Evolutionary conservation across 2,329 filamentous ascomycete species (phyloP).

Genomic region (Colletotrichum sp.): DNA sequence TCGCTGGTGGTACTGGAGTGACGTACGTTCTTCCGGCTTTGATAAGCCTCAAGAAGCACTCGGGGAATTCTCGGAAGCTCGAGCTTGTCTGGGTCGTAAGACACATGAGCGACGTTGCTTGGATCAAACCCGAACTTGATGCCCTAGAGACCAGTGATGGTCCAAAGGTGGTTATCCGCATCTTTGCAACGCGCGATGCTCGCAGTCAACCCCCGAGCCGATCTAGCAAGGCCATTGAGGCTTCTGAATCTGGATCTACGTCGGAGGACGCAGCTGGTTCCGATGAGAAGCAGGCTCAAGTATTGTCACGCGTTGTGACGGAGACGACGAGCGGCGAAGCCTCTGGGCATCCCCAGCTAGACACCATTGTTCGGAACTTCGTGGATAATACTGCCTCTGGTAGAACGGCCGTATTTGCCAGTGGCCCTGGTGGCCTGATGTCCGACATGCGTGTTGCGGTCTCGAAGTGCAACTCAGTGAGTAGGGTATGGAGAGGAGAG

Average conservation of each 20-base stretch:
- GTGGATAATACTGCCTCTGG: slow-evolving; percentile 51
- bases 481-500: slow-evolving; percentile 62
- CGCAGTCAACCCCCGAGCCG: slow-evolving; percentile 18
- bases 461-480: slow-evolving; percentile 55
- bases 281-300: slow-evolving; percentile 28
- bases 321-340: slow-evolving; percentile 16
- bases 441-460: slow-evolving; percentile 59
- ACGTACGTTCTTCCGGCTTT: slow-evolving; percentile 49
- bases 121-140: slow-evolving; percentile 63
- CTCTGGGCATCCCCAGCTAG: slow-evolving; percentile 48
- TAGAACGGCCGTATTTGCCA: slow-evolving; percentile 62
- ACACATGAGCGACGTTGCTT: slow-evolving; percentile 56
- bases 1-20: slow-evolving; percentile 45
- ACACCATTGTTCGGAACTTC: slow-evolving; percentile 52
- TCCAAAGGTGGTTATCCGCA: slow-evolving; percentile 53
- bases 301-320: slow-evolving; percentile 18
- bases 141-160: slow-evolving; percentile 40
- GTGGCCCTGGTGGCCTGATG: slow-evolving; percentile 65
- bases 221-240: slow-evolving; percentile 19
- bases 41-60: slow-evolving; percentile 36
- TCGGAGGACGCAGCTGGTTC: slow-evolving; percentile 1
- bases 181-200: slow-evolving; percentile 64
- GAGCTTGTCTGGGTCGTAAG: slow-evolving; percentile 72
- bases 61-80: slow-evolving; percentile 43
- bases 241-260: slow-evolving; percentile 1